Conservation (phyloP, 2,329 filamentous ascomycete genomes). For the Chaetomiaceae sp. region DNA sequence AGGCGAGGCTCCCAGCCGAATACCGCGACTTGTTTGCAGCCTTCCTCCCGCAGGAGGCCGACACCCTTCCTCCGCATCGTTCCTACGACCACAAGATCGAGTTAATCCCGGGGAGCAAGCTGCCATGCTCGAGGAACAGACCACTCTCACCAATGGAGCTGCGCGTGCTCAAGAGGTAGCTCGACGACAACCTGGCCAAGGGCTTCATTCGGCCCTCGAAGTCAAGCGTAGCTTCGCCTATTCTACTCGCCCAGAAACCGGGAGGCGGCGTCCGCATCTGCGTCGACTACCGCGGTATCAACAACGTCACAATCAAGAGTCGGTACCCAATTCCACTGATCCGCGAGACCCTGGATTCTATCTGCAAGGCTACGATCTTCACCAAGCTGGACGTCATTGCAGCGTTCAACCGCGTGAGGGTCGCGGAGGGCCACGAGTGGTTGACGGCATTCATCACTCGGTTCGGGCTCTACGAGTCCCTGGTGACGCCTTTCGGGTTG, state of each 20-base stretch:
- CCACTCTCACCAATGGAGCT: background rate
- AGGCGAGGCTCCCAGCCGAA: background rate
- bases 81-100: slow-evolving; percentile 2
- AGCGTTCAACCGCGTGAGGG: background rate
- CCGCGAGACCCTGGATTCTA: background rate
- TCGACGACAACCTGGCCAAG: background rate
- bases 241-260: background rate
- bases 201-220: background rate
- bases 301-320: background rate
- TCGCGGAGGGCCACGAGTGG: background rate
- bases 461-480: background rate
- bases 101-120: background rate
- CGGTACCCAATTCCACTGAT: background rate
- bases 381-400: background rate
- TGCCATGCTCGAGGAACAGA: background rate
- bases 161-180: background rate
- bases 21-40: background rate
- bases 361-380: background rate
- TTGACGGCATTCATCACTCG: background rate
- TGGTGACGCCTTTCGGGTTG: background rate
- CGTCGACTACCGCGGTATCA: background rate
- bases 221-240: background rate
- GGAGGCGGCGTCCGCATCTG: background rate
- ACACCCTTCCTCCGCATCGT: background rate
- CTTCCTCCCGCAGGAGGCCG: background rate